phyloP scores from a whole-genome alignment of 768 basidiomycete species.

The Favolaschia claudopus region DNA sequence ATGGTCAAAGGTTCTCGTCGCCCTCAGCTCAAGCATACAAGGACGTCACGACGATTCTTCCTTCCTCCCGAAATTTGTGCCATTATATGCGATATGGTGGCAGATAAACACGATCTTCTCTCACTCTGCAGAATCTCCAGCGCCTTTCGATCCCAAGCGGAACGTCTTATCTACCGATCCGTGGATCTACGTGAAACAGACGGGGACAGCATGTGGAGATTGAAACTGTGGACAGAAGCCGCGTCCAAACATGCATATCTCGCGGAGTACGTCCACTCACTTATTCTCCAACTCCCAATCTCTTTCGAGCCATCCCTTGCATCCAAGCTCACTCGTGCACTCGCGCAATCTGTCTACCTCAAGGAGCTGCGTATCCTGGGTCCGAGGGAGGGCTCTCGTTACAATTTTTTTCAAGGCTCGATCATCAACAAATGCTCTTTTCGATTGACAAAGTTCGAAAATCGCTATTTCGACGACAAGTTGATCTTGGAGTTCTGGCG shows the following conservation, averaged over 20 bases:
- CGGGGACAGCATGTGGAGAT: background rate
- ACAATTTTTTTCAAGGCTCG: background rate
- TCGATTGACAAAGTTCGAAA: background rate
- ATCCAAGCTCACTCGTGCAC: background rate
- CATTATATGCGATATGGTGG: background rate
- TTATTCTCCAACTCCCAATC: too few relatives aligned
- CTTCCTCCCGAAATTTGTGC: slow-evolving; percentile 9
- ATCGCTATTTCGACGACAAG: background rate
- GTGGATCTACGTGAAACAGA: slow-evolving; percentile 12
- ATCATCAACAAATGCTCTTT: slow-evolving; percentile 5
- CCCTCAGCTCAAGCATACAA: background rate
- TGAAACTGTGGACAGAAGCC: slow-evolving; percentile 4
- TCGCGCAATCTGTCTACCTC: slow-evolving; percentile 4
- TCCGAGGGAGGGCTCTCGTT: too few relatives aligned
- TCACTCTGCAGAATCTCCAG: background rate
- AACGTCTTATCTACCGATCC: slow-evolving; percentile 3
- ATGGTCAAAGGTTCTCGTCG: too few relatives aligned
- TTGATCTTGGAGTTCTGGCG: background rate
- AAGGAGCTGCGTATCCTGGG: slow-evolving; percentile 2
- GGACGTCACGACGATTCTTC: background rate
- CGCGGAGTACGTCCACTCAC: slow-evolving; percentile 5
- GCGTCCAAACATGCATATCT: background rate
- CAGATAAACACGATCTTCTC: background rate
- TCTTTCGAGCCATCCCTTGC: background rate
- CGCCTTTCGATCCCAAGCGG: background rate